Conservation (phyloP, 2,329 filamentous ascomycete species). For the Aspergillus sp. region DNA sequence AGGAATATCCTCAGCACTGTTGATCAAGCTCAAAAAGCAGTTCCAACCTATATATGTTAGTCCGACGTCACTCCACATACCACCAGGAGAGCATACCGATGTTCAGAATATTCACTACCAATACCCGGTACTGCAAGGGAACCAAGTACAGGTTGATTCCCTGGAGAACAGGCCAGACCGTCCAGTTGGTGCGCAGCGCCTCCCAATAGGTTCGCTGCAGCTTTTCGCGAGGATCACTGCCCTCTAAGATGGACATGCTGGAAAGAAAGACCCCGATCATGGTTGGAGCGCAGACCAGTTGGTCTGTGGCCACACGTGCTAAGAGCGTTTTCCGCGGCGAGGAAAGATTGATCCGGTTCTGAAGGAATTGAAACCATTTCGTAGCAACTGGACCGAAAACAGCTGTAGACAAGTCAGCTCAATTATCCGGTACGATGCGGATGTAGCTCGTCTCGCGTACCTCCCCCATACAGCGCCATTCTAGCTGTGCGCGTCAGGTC, state of each 20-base stretch:
- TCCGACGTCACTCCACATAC: neutral
- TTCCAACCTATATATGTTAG: conserved; percentile 13
- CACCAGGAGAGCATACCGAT: conserved; percentile 7
- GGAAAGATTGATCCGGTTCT: conserved; percentile 8
- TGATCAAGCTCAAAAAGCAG: conserved; percentile 18
- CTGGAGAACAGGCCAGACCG: conserved; percentile 14
- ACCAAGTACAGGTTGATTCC: conserved; percentile 13
- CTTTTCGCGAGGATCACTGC: conserved; percentile 10
- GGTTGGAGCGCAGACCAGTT: conserved; percentile 15
- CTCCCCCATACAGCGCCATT: conserved; percentile 15
- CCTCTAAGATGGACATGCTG: conserved; percentile 17
- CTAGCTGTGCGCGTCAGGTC: conserved; percentile 12
- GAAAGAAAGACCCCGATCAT: conserved; percentile 18
- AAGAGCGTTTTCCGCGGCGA: conserved; percentile 4
- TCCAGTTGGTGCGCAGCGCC: conserved; percentile 16
- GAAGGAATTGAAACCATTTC: conserved; percentile 18
- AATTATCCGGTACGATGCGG: no score
- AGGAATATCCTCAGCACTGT: conserved; percentile 6
- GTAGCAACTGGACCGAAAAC: conserved; percentile 16
- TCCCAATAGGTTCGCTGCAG: conserved; percentile 12
- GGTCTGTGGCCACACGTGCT: conserved; percentile 13
- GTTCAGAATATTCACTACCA: conserved; percentile 16
- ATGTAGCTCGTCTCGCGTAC: neutral
- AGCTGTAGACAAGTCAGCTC: neutral
- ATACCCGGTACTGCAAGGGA: conserved; percentile 14